phyloP scores from a whole-genome alignment of 2,329 filamentous ascomycete genomes.

The Arthrobotrys musiformis region DNA sequence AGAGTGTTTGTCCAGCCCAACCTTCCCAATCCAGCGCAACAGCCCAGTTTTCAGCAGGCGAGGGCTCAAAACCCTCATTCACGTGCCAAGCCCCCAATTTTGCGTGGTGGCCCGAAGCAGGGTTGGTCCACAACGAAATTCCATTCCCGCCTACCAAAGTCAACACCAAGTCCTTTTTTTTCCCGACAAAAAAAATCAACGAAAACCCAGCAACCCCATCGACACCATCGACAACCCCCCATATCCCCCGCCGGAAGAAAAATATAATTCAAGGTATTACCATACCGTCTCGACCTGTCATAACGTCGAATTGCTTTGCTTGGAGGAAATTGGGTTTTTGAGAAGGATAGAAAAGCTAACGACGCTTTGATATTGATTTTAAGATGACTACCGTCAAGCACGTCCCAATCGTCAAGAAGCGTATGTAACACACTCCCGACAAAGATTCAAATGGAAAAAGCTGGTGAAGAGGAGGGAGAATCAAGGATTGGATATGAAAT shows the following conservation, averaged over 20 bases:
- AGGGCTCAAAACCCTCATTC: constrained; percentile 55
- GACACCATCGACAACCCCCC: not conserved
- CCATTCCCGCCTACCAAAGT: constrained; percentile 19
- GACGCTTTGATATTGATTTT: not conserved
- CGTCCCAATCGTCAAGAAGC: constrained; percentile 99
- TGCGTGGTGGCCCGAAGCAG: constrained; percentile 14
- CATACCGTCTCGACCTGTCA: not conserved
- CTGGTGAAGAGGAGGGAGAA: not conserved
- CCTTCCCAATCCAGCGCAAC: not conserved
- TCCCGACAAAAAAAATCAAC: no score
- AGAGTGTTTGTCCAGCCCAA: constrained; percentile 10
- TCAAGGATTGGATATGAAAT: not conserved
- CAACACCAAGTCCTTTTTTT: not conserved
- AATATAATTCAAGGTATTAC: constrained; percentile 46
- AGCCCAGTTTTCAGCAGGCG: not conserved
- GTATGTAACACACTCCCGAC: constrained; percentile 71
- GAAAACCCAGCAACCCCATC: no score
- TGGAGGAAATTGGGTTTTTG: not conserved
- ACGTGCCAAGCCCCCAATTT: constrained; percentile 40
- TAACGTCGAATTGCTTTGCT: not conserved
- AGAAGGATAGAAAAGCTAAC: constrained; percentile 22
- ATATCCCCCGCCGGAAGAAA: constrained; percentile 7
- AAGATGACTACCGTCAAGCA: constrained; percentile 99
- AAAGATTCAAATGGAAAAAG: constrained; percentile 14
- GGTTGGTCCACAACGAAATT: constrained; percentile 49